Evolutionary conservation across 2,329 filamentous ascomycete species (phyloP), one percentile per base, ranked within the genome.

Genomic region (Xylariales sp.): DNA sequence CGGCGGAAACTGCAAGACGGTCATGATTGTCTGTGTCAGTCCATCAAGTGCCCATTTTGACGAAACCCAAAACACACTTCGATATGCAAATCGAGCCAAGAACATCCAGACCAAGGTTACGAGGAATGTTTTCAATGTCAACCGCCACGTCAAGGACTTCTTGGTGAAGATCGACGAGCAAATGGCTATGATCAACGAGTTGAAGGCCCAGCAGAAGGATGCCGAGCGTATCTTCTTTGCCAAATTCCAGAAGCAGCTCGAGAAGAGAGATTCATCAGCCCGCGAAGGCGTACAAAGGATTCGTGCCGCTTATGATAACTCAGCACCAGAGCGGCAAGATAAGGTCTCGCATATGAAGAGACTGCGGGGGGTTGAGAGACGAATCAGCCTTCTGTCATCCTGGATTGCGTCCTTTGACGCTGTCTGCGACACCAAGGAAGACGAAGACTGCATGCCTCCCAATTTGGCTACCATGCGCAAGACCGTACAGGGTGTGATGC

Each of bases 91-190:
- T 64, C 79, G 93, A 52, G 93, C 93, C 45, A 98, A 98, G 78
- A 98, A 98, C 58, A 98, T 98, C 59, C 94, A 97, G 69, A 98
- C 93, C 45, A 98, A 98, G 74, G 89, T 96, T 43, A 96, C 93
- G n/a, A 83, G 90, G 56, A 98, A 98, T 59, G 90, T 97, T 18
- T 98, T 94, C 70, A 98, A 98, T 62, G 93, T 98, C 49, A 96
- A 98, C 62, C 86, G 93, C 47, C 93, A 98, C 66, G 93, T 98
- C 57, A 98, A 98, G 70, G 93, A 98, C 65, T 98, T 95, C 67
- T 68, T 98, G 61, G 93, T 96, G 71, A 97, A 97, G 75, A 98
- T 98, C 55, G 91, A 98, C 59, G 93, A 98, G 67, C 91, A 98
- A 62, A 90, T 95, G 76, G 84, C 82, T n/a, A 67, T 96, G 57